Evolutionary conservation across 345 rosid genomes (phyloP), one percentile per base, ranked within the genome.

Genomic region (Eucalyptus regnans): DNA sequence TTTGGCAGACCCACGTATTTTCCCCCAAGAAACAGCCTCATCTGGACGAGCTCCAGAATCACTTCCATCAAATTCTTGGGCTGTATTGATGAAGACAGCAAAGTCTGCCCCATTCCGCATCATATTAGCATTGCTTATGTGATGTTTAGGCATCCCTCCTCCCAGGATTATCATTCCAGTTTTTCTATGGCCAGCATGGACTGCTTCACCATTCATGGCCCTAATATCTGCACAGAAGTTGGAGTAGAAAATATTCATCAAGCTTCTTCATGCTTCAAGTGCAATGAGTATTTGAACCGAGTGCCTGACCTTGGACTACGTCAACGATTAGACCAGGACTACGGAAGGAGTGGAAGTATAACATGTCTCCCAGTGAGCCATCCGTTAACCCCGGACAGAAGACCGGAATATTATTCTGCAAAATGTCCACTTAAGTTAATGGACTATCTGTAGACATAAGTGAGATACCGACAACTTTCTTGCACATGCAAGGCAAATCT

Each of bases 1-100:
- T 93, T 94, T 96, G 83, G 99, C 99, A 25, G 97, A 95, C 37
- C 95, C 94, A 17, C 94, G 96, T 56, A 98, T 94, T 94, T 96
- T 95, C 86, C 99, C 99, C 99, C 99, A 96, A 4, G 99, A 98
- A 33, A 98, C 96, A 48, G 99, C 99, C 93, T 98, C 99, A 89
- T 96, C 99, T 76, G 99, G 99, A 46, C 89, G 96, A 86, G 99
- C 99, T 87, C 99, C 99, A 3, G 99, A 98, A 93, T 97, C 99
- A 49, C 99, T 98, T 81, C 99, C 99, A 90, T 98, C 99, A 92
- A 93, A 98, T 91, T 98, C 99, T 88, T 96, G 99, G 27, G 96
- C 99, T 0, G 99, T 98, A 89, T 97, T 97, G 90, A 98, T 96
- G 88, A 94, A 98, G 37, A 97, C 96, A 86, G 99, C 97, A 92